These are phyloP conservation scores for Arabidopsis lyrata DNA, from an alignment of 441 rosid species.

Conservation along the genomic window DNA sequence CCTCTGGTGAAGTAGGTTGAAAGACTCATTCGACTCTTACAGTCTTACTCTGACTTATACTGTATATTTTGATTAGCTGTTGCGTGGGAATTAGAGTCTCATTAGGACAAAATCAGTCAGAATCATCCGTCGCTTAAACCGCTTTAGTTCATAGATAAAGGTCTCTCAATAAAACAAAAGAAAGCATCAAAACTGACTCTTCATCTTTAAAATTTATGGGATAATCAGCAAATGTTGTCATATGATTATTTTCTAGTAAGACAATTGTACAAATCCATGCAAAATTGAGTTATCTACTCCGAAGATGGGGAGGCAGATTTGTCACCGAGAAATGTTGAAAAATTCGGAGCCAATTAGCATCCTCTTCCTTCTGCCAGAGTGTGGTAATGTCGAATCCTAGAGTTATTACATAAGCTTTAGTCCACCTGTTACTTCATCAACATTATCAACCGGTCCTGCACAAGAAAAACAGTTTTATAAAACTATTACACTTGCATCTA, in stretches of 20 bases:
- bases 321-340: neutral
- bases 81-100: neutral
- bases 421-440: conserved; percentile 89
- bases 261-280: conserved; percentile 8
- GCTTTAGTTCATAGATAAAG: neutral
- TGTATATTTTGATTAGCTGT: too few species aligned
- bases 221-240: conserved; percentile 5
- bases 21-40: too few species aligned
- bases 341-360: conserved; percentile 14
- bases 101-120: conserved; percentile 16
- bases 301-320: conserved; percentile 21
- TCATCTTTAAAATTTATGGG: neutral
- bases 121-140: neutral
- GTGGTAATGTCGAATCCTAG: too few species aligned
- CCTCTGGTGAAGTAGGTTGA: too few species aligned
- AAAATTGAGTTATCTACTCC: neutral
- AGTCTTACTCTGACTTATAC: too few species aligned
- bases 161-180: neutral
- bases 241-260: conserved; percentile 9
- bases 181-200: conserved; percentile 10
- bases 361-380: neutral
- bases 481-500: conserved; percentile 24
- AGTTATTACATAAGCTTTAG: conserved; percentile 70
- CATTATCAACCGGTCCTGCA: conserved; percentile 83
- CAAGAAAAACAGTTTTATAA: conserved; percentile 10